Percentiles rank a stretch among this genome's conserved stretches.
phyloP scores from a whole-genome alignment of 2,329 filamentous ascomycete genomes.

The Sphaerulina vaccinii region DNA sequence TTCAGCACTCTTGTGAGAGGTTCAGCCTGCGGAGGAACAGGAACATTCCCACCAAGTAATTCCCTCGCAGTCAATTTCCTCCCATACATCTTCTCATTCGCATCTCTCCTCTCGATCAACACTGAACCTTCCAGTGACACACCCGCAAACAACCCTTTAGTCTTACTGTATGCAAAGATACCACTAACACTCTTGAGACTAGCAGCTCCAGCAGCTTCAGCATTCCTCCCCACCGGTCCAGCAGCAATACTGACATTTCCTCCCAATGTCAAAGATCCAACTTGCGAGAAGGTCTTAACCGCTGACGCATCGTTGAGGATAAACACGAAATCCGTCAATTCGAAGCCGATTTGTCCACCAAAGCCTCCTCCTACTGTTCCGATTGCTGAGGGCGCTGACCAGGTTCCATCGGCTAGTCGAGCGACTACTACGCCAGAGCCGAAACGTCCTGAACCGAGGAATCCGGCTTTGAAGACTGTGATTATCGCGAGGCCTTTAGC shows the following conservation, averaged over 20 bases:
- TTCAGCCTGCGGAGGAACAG: slow-evolving; percentile 76
- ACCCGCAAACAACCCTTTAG: slow-evolving; percentile 93
- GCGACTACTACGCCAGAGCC: slow-evolving; percentile 81
- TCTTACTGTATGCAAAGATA: slow-evolving; percentile 97
- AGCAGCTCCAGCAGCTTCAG: slow-evolving; percentile 91
- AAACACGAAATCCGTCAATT: slow-evolving; percentile 93
- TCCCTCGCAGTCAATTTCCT: slow-evolving; percentile 76
- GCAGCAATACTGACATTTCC: slow-evolving; percentile 96
- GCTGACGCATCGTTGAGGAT: slow-evolving; percentile 90
- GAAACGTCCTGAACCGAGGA: slow-evolving; percentile 78
- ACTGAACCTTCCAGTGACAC: slow-evolving; percentile 91
- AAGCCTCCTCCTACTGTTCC: slow-evolving; percentile 78
- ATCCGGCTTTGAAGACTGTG: slow-evolving; percentile 83
- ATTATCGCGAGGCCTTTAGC: slow-evolving; percentile 90
- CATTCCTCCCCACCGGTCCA: slow-evolving; percentile 89
- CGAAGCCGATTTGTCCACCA: slow-evolving; percentile 82
- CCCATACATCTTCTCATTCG: slow-evolving; percentile 94
- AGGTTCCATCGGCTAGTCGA: slow-evolving; percentile 71
- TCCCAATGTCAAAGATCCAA: slow-evolving; percentile 85
- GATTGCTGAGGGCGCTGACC: slow-evolving; percentile 80
- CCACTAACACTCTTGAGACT: slow-evolving; percentile 85
- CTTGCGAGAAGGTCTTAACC: slow-evolving; percentile 90
- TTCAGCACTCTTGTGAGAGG: slow-evolving; percentile 83
- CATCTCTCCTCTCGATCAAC: slow-evolving; percentile 90
- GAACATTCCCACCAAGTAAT: slow-evolving; percentile 74